These are phyloP conservation scores for Plenodomus lindquistii DNA, from an alignment of 2,329 filamentous ascomycete species.

Conservation along the genomic window DNA sequence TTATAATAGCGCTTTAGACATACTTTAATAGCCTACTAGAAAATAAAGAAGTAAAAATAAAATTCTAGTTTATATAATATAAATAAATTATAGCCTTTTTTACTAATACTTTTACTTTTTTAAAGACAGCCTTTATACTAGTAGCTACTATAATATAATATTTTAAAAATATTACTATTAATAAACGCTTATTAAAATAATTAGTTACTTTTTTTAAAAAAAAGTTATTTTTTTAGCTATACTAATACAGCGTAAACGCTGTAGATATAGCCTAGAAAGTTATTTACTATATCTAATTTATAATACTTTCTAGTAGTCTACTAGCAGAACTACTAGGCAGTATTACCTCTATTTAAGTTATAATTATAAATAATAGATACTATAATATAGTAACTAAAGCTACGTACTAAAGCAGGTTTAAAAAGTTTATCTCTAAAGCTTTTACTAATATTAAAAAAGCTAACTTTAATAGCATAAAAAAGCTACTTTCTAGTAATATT, in stretches of 20 bases:
- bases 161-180: constrained; percentile 30
- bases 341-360: constrained; percentile 10
- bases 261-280: too few species aligned
- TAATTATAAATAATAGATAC: constrained; percentile 47
- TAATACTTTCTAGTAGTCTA: too few species aligned
- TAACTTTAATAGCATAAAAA: too few species aligned
- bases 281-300: too few species aligned
- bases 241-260: too few species aligned
- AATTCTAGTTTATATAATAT: constrained; percentile 52
- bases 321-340: too few species aligned
- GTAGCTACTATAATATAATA: constrained; percentile 21
- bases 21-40: constrained; percentile 49
- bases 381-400: constrained; percentile 52
- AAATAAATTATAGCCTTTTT: constrained; percentile 19
- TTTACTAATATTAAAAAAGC: too few species aligned
- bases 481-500: too few species aligned
- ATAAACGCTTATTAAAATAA: constrained; percentile 39
- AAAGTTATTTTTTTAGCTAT: too few species aligned
- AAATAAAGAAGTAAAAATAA: constrained; percentile 48
- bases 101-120: constrained; percentile 13
- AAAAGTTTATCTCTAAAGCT: too few species aligned
- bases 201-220: constrained; percentile 41
- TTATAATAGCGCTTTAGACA: constrained; percentile 28
- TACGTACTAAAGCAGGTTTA: constrained; percentile 50
- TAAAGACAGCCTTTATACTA: constrained; percentile 17